Conservation (phyloP, 768 basidiomycete genomes). For the Pisolithus tinctorius region DNA sequence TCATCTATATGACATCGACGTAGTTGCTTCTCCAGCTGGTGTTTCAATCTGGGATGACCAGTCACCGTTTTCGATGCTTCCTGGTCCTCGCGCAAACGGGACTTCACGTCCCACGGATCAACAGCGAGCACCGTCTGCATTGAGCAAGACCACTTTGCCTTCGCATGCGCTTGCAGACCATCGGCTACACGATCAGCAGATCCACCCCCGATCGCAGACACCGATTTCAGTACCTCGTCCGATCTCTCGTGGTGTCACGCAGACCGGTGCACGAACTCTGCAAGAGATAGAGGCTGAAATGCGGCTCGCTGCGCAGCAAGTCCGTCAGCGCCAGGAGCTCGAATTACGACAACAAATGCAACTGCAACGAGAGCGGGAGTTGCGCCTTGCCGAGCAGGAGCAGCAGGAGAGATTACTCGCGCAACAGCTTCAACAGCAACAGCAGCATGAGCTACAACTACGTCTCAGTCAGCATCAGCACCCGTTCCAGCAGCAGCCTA, state of each 20-base stretch:
- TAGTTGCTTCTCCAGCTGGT: slow-evolving; percentile 7
- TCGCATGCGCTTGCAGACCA: slow-evolving; percentile 27
- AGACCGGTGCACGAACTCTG: slow-evolving; percentile 50
- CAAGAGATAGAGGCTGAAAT: slow-evolving; percentile 85
- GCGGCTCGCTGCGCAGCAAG: slow-evolving; percentile 52
- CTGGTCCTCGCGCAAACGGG: slow-evolving; percentile 50
- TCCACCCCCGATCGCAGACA: slow-evolving; percentile 21
- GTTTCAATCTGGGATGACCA: slow-evolving; percentile 77
- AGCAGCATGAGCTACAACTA: slow-evolving; percentile 35
- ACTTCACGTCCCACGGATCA: slow-evolving; percentile 34
- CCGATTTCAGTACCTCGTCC: slow-evolving; percentile 1
- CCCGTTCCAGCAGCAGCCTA: slow-evolving; percentile 33
- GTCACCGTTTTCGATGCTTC: slow-evolving; percentile 65
- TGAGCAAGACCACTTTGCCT: slow-evolving; percentile 16
- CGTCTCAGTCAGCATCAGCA: slow-evolving; percentile 40
- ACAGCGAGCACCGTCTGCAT: slow-evolving; percentile 16
- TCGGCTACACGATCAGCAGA: slow-evolving; percentile 33
- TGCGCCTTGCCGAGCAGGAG: slow-evolving; percentile 26
- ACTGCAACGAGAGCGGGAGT: slow-evolving; percentile 41
- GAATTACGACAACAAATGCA: slow-evolving; percentile 32
- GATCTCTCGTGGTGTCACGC: slow-evolving; percentile 27
- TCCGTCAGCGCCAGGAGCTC: slow-evolving; percentile 31
- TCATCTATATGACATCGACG: slow-evolving; percentile 8
- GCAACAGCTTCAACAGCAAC: slow-evolving; percentile 39
- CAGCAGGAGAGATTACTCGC: slow-evolving; percentile 28